Evolutionary conservation across 2,329 filamentous ascomycete genomes (phyloP).

Genomic region (Colletotrichum somersetense): DNA sequence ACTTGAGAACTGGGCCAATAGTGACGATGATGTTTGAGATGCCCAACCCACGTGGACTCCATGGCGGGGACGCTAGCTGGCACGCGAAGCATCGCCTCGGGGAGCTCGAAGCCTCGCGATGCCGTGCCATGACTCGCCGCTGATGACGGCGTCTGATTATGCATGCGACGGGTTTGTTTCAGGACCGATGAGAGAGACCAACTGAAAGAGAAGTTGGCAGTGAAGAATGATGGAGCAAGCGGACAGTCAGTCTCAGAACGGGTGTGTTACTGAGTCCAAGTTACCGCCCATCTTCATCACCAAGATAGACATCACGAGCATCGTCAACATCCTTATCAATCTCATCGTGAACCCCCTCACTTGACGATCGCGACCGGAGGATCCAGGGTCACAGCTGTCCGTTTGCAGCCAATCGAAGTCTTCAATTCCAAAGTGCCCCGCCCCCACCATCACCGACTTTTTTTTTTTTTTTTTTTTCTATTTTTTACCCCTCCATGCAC

Average conservation of each 20-base stretch:
- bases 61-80: neutral
- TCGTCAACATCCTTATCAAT: neutral
- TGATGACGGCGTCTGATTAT: no score
- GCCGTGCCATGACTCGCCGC: neutral
- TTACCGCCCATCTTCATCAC: neutral
- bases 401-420: neutral
- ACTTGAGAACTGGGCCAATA: neutral
- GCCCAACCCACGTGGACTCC: neutral
- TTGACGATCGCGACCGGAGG: neutral
- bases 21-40: neutral
- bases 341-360: neutral
- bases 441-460: conserved; percentile 13
- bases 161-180: neutral
- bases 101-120: neutral
- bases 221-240: no score
- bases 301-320: neutral
- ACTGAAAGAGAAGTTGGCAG: neutral
- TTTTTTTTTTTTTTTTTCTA: neutral
- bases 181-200: neutral
- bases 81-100: neutral
- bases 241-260: no score
- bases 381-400: neutral
- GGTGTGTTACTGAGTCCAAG: no score
- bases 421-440: neutral
- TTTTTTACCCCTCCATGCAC: neutral